Evolutionary conservation across 169 alveolate species (phyloP).

Genomic region (Cryptosporidium baileyi): DNA sequence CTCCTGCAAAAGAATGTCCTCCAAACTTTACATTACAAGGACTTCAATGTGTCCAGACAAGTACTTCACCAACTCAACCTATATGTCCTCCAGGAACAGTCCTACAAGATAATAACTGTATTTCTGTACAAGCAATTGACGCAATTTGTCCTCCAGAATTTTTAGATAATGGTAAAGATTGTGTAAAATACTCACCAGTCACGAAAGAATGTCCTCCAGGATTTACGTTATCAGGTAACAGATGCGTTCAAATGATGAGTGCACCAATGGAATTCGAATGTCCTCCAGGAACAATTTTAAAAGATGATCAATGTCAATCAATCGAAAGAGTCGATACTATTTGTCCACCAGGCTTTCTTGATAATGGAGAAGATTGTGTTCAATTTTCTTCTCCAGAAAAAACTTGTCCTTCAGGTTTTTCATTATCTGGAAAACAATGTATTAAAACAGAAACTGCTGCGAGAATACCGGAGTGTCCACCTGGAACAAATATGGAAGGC

Average conservation of each 20-base stretch:
- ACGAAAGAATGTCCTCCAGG: slow-evolving; percentile 70
- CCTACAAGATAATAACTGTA: slow-evolving; percentile 54
- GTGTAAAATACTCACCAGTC: slow-evolving; percentile 66
- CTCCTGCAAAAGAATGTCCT: slow-evolving; percentile 69
- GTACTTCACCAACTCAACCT: slow-evolving; percentile 67
- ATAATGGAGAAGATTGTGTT: slow-evolving; percentile 69
- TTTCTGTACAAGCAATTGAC: slow-evolving; percentile 64
- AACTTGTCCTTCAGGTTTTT: slow-evolving; percentile 49
- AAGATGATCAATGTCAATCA: slow-evolving; percentile 62
- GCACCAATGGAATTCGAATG: slow-evolving; percentile 68
- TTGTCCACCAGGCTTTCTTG: slow-evolving; percentile 64
- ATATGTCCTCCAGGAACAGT: slow-evolving; percentile 65
- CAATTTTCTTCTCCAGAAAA: slow-evolving; percentile 66
- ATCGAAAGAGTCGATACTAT: slow-evolving; percentile 69
- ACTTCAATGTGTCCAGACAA: slow-evolving; percentile 59
- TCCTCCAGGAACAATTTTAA: slow-evolving; percentile 67
- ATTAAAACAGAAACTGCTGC: slow-evolving; percentile 53
- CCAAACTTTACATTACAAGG: slow-evolving; percentile 65
- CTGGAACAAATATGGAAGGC: slow-evolving; percentile 63
- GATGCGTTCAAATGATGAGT: slow-evolving; percentile 33
- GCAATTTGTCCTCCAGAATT: slow-evolving; percentile 69
- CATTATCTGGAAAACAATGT: slow-evolving; percentile 67
- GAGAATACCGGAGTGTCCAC: slow-evolving; percentile 61
- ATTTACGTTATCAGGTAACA: slow-evolving; percentile 44
- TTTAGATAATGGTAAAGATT: slow-evolving; percentile 64